Base-by-base conservation (phyloP, 495 filamentous ascomycete species). In the Lichenothelia convexa region DNA sequence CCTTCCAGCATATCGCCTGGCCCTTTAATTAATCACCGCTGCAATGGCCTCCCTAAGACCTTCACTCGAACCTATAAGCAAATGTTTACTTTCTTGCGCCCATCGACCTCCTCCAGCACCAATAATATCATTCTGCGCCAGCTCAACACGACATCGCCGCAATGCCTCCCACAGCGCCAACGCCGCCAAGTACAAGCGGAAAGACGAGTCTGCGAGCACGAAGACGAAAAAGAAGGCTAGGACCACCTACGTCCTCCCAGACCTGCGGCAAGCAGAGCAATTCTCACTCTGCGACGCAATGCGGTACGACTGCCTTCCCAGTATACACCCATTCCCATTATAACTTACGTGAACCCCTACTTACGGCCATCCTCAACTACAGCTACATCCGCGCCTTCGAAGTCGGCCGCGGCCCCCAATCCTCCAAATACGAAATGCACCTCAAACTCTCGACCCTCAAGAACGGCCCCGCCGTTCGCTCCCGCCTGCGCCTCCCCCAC, bases 321-420 rank as follows among this genome's bases (percentile, higher is more conserved):
- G 9, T 29, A 9, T 29, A 3, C 31, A 11, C 11, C 31, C 13
- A 33, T 18, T 18, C 9, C 31, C 1, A 11, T 12, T 18, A 8
- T 33, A 18, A 11, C 31, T 18, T 33, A 1, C 19, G 9, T 18
- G 8, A 33, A 1, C 19, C 1, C 16, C n/a, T 1, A 18, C 19
- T 29, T 9, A 29, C 24, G 15, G 24, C 2, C 24, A 11, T 13
- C 15, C 18, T 26, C 33, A 22, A 17, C 9, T 29, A 22, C 44
- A 93, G 85, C 48, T 93, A 92, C 47, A 68, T 95, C 46, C 79
- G 81, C 38, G 89, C 89, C 24, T 70, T 76, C 41, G 89, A 97
- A 67, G 89, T 94, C 42, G 89, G 89, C 45, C 70, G 64, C 17
- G 68, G 77, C 21, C 80, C 79, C 12, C 61, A 68, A 1, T 57